phyloP scores from a whole-genome alignment of 257 asterid species.

The Fraxinus cuspidata region DNA sequence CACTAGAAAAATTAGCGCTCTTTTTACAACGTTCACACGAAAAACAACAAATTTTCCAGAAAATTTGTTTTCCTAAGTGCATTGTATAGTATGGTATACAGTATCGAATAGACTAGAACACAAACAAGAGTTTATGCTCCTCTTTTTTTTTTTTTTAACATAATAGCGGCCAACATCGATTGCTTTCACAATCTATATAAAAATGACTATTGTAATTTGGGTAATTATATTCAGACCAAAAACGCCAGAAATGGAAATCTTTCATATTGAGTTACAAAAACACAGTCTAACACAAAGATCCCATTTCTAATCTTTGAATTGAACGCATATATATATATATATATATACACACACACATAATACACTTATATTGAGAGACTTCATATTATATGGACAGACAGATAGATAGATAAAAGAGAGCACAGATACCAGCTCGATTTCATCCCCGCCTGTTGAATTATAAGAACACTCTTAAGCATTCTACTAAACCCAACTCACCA shows the following conservation, averaged over 20 bases:
- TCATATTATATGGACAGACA: neutral
- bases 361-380: neutral
- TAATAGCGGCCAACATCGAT: no score
- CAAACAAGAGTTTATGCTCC: no score
- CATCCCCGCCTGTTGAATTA: slow-evolving; percentile 50
- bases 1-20: no score
- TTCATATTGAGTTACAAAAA: slow-evolving; percentile 19
- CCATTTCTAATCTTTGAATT: slow-evolving; percentile 8
- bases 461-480: slow-evolving; percentile 22
- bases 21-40: no score
- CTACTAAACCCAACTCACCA: slow-evolving; percentile 29
- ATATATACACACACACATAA: no score
- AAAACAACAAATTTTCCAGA: no score
- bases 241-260: neutral
- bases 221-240: neutral
- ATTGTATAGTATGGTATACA: no score
- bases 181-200: no score
- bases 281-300: slow-evolving; percentile 12
- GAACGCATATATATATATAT: neutral
- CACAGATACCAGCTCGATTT: slow-evolving; percentile 68
- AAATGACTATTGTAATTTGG: no score
- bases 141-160: no score
- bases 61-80: no score
- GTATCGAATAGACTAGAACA: no score
- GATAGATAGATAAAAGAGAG: slow-evolving; percentile 22